phyloP scores from a whole-genome alignment of 108 stramenopile species.

The Cyclotella sp. region DNA sequence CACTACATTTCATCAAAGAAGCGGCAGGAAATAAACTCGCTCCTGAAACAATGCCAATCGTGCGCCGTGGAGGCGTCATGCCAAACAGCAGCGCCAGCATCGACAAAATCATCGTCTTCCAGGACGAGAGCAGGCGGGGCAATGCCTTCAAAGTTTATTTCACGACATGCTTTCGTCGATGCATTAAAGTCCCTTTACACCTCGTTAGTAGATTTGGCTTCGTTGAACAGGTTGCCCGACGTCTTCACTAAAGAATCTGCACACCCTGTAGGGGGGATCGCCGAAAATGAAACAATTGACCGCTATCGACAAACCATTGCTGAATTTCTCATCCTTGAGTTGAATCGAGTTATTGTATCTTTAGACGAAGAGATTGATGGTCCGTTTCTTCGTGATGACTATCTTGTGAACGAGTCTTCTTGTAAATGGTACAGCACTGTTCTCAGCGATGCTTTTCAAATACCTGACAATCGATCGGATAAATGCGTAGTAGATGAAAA shows the following conservation, averaged over 20 bases:
- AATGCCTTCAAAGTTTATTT: background rate
- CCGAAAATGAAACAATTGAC: background rate
- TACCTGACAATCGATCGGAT: background rate
- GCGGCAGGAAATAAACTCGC: conserved; percentile 10
- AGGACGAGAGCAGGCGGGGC: background rate
- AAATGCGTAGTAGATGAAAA: background rate
- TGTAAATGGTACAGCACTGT: conserved; percentile 23
- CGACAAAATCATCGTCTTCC: background rate
- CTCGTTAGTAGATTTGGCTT: background rate
- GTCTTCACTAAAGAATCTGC: too few species aligned
- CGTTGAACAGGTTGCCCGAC: too few species aligned
- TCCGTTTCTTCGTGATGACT: background rate
- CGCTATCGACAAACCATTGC: conserved; percentile 5
- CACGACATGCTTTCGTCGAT: background rate
- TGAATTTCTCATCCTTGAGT: conserved; percentile 22
- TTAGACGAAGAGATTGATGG: conserved; percentile 50
- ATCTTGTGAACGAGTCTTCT: background rate
- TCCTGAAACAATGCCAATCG: conserved; percentile 24
- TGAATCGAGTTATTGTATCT: conserved; percentile 41
- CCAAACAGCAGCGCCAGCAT: background rate
- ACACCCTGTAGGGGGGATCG: background rate
- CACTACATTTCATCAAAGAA: background rate
- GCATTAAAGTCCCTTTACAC: conserved; percentile 4
- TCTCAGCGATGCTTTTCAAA: background rate
- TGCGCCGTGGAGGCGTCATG: conserved; percentile 5